Percentiles rank a stretch among this genome's conserved stretches.
Evolutionary conservation across 495 filamentous ascomycete genomes (phyloP).

Genomic region (Aspergillus bridgeri): DNA sequence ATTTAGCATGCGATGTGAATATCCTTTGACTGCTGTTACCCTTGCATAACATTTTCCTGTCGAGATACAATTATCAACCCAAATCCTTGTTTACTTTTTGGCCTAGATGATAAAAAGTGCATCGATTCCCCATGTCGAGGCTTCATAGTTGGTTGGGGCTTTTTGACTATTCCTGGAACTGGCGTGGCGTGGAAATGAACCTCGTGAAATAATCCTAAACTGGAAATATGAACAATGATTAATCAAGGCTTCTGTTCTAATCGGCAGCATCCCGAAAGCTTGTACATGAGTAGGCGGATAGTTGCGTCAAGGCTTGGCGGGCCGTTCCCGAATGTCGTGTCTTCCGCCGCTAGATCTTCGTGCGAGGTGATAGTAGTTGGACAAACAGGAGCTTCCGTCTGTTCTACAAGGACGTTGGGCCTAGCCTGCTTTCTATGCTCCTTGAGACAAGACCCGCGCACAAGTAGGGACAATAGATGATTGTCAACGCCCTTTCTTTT

Average conservation of each 20-base stretch:
- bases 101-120: slow-evolving; percentile 14
- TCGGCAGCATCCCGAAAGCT: not conserved
- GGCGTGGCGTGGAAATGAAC: slow-evolving; percentile 11
- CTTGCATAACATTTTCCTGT: slow-evolving; percentile 26
- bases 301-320: not conserved
- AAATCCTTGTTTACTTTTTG: slow-evolving; percentile 1
- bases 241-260: not conserved
- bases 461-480: not conserved
- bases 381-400: not conserved
- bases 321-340: not conserved
- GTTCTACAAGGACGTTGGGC: not conserved
- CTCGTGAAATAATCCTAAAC: not conserved
- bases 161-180: slow-evolving; percentile 3
- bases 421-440: too few relatives aligned
- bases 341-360: not conserved
- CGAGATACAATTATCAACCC: not conserved
- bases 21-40: slow-evolving; percentile 29
- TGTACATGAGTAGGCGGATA: not conserved
- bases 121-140: not conserved
- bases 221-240: slow-evolving; percentile 1
- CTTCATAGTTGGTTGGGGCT: not conserved
- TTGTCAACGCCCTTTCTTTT: not conserved
- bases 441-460: too few relatives aligned
- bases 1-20: slow-evolving; percentile 46
- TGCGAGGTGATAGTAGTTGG: not conserved